Evolutionary conservation across 345 rosid genomes (phyloP).

Genomic region (Corchorus olitorius): DNA sequence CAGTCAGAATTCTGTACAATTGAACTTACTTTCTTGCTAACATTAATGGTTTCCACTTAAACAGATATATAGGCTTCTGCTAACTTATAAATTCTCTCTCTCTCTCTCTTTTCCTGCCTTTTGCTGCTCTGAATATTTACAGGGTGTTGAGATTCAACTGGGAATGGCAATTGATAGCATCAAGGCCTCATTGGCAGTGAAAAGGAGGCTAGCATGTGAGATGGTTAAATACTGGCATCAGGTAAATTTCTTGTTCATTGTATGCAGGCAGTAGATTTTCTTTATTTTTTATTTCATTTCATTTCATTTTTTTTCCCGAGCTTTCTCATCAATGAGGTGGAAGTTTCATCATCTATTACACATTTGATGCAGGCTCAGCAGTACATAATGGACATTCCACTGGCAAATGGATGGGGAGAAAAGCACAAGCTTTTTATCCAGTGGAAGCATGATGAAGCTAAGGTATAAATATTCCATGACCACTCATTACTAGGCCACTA

Average conservation of each 20-base stretch:
- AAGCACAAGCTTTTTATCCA: slow-evolving; percentile 58
- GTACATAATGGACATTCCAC: slow-evolving; percentile 53
- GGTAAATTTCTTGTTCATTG: slow-evolving; percentile 28
- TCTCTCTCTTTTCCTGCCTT: background rate
- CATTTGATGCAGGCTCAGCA: slow-evolving; percentile 55
- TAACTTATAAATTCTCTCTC: background rate
- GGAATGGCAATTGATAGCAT: slow-evolving; percentile 68
- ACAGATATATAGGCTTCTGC: background rate
- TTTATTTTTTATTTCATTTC: background rate
- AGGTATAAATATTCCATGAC: slow-evolving; percentile 36
- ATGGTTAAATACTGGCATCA: slow-evolving; percentile 70
- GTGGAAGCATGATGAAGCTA: slow-evolving; percentile 66
- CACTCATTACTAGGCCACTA: background rate
- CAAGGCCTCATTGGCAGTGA: slow-evolving; percentile 70
- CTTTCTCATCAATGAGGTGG: background rate
- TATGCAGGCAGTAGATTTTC: background rate
- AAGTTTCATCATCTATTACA: background rate
- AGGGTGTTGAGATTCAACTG: slow-evolving; percentile 64
- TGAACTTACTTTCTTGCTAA: background rate
- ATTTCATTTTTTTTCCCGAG: background rate
- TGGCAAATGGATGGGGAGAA: slow-evolving; percentile 65
- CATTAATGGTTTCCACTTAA: background rate
- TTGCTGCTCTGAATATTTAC: slow-evolving; percentile 10
- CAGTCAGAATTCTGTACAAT: background rate
- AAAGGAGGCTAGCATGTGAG: slow-evolving; percentile 75